Percentiles rank a stretch among this genome's conserved stretches.
phyloP scores from a whole-genome alignment of 371 early-diverging fungal species.

The Mortierella sp. region DNA sequence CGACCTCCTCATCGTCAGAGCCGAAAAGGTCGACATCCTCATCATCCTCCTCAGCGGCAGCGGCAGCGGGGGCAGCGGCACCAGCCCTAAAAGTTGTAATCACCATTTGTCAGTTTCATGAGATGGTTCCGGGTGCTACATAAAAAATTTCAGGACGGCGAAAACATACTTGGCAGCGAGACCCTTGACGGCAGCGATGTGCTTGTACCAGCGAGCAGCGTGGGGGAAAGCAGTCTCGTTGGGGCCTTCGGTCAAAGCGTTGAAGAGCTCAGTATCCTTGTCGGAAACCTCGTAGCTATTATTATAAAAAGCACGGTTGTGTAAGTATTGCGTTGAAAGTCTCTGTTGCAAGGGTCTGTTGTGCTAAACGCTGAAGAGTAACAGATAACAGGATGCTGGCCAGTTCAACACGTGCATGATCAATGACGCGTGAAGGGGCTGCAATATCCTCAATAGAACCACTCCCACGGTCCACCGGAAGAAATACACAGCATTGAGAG shows the following conservation, averaged over 20 bases:
- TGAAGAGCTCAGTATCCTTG: constrained; percentile 89
- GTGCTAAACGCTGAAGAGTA: too few relatives aligned
- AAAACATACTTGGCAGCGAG: constrained; percentile 65
- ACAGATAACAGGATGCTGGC: too few relatives aligned
- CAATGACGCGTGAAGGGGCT: too few relatives aligned
- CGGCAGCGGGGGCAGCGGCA: constrained; percentile 58
- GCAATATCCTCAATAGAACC: too few relatives aligned
- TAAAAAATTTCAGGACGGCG: too few relatives aligned
- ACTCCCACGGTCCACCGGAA: too few relatives aligned
- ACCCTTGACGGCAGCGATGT: constrained; percentile 81
- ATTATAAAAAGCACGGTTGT: constrained; percentile 3
- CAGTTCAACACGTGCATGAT: too few relatives aligned
- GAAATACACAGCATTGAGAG: too few relatives aligned
- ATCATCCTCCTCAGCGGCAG: constrained; percentile 83
- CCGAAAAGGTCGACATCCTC: constrained; percentile 97
- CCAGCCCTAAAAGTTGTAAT: constrained; percentile 56
- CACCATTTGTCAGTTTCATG: too few relatives aligned
- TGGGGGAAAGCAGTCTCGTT: constrained; percentile 84
- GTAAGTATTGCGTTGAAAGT: too few relatives aligned
- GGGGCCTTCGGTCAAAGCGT: constrained; percentile 83
- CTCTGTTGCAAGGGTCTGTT: too few relatives aligned
- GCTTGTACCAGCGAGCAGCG: constrained; percentile 95
- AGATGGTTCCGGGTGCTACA: too few relatives aligned
- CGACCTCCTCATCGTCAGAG: constrained; percentile 94
- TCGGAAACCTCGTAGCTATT: constrained; percentile 80